Evolutionary conservation across 2,329 filamentous ascomycete species (phyloP), one percentile per base, ranked within the genome.

Genomic region (Sphaerulina musiva): DNA sequence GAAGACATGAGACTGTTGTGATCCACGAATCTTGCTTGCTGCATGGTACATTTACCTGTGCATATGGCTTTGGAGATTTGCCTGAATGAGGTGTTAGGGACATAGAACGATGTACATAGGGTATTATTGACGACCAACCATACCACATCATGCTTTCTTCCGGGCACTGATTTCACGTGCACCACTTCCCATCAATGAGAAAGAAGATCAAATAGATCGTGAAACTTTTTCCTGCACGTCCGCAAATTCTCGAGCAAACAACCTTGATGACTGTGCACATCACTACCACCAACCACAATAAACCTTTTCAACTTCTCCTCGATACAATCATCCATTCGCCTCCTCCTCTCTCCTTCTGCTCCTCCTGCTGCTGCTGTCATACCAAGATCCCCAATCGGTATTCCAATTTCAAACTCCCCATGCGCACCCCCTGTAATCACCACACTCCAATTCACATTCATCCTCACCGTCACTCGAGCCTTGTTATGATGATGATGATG

Each of bases 211-310:
- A 53, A 47, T 9, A 47, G n/a, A 10, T 42, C 8, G 4, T 31
- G 17, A 9, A 53, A 46, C 29, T 53, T 53, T 6, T 17, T 47
- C 43, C 47, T 7, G 38, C 50, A 53, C 23, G n/a, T 32, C 11
- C n/a, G 14, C 10, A 46, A 9, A 14, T 47, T 53, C 8, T 53
- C 36, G 31, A 45, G 10, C 1, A 53, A n/a, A 43, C 42, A 52
- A 17, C 34, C 23, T 29, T 29, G 26, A 29, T 29, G 26, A 29
- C 26, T 29, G 26, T 29, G 26, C 26, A 3, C 20, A 20, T 3
- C 20, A 20, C 20, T 2, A 20, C 20, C 2, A 20, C 20, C 20
- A 20, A 20, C 26, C 26, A 6, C 26, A 20, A 36, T 42, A 52
- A 17, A 12, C 23, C 32, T 23, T 9, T 39, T 17, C 34, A 20